Evolutionary conservation across 371 early-diverging fungal genomes (phyloP), one percentile per base, ranked within the genome.

Genomic region (Gilbertella persicaria): DNA sequence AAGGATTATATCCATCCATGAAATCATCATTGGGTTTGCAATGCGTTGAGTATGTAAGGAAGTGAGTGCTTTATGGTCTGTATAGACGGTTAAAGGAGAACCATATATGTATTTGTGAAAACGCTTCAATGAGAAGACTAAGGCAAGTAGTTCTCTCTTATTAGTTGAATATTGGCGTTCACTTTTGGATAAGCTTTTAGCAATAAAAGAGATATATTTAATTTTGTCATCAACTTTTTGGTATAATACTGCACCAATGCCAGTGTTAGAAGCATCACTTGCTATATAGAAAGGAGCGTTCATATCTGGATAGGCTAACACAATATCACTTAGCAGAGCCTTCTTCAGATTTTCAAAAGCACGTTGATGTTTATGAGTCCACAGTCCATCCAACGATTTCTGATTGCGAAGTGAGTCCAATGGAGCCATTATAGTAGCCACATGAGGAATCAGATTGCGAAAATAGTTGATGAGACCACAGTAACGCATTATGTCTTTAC

Each of bases 61-160:
- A 0, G 26, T 28, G 1, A 58, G 51, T 8, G 56, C 56, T 0
- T 53, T 46, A 17, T 56, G 65, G 25, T 60, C 53, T 4, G 51
- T 54, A 38, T 16, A 50, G 0, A 54, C 25, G 1, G 46, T 45
- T 39, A 62, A 50, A 1, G n/a, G 25, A 14, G 5, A n/a, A 1
- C 62, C 64, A 58, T 55, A 64, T 0, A 70, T 9, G 19, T 56
- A 70, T 6, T 47, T n/a, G n/a, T n/a, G n/a, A n/a, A n/a, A n/a
- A n/a, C n/a, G n/a, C n/a, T n/a, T n/a, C n/a, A n/a, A n/a, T n/a
- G n/a, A n/a, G n/a, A n/a, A n/a, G n/a, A n/a, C n/a, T n/a, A n/a
- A n/a, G n/a, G n/a, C n/a, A n/a, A n/a, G n/a, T n/a, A n/a, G n/a
- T n/a, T n/a, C n/a, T n/a, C n/a, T n/a, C n/a, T n/a, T n/a, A n/a